Conservation (phyloP, 441 rosid species). For the Pelargonium citronellum region DNA sequence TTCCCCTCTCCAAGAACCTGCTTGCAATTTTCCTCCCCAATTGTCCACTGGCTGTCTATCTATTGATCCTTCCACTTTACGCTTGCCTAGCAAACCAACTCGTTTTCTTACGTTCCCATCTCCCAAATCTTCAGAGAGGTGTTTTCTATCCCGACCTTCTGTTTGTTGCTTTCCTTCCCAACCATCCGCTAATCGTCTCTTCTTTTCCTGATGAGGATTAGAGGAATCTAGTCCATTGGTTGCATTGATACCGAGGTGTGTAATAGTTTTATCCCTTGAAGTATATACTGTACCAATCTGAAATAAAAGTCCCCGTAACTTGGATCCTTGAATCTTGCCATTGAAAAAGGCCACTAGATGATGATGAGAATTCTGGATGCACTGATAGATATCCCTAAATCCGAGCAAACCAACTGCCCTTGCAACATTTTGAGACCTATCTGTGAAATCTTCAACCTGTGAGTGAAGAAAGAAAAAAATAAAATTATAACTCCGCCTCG, state of each 20-base stretch:
- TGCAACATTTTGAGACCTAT: constrained; percentile 36
- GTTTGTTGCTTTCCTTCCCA: constrained; percentile 6
- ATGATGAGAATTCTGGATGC: constrained; percentile 28
- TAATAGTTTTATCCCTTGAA: neutral
- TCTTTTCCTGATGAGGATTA: constrained; percentile 13
- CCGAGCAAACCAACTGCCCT: constrained; percentile 37
- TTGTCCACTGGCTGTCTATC: neutral
- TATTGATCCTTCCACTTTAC: neutral
- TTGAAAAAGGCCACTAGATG: constrained; percentile 27
- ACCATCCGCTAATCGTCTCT: constrained; percentile 7
- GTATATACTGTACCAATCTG: constrained; percentile 13
- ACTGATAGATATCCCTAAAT: constrained; percentile 29
- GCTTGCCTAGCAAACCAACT: neutral
- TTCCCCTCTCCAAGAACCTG: constrained; percentile 3
- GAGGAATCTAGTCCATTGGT: neutral
- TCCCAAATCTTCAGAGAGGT: neutral
- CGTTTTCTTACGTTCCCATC: neutral
- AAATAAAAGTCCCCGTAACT: constrained; percentile 25
- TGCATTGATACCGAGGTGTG: constrained; percentile 1
- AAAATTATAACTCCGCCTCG: neutral
- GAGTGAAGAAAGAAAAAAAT: neutral
- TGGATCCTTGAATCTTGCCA: constrained; percentile 17
- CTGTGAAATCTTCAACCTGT: constrained; percentile 46
- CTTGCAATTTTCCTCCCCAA: neutral
- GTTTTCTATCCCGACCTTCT: constrained; percentile 6